Evolutionary conservation across 2,329 filamentous ascomycete genomes (phyloP), one percentile per base, ranked within the genome.

Genomic region (Trichophyton verrucosum): DNA sequence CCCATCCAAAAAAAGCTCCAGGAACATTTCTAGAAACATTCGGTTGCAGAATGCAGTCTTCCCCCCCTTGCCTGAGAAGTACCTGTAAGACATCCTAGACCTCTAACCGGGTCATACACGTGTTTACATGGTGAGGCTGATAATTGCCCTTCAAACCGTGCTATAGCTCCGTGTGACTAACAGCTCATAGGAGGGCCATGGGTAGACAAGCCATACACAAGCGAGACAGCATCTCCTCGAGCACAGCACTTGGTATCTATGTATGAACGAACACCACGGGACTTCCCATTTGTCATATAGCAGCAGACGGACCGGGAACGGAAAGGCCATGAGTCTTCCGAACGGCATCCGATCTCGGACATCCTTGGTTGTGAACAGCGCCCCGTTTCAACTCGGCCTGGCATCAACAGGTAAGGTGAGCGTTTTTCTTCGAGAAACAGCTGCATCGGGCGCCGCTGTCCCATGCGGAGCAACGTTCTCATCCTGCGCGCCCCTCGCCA

Each of bases 111-210:
- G 33, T 38, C 27, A 55, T 36, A 55, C 51, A 55, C 51, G 27
- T 55, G 49, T 30, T 53, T 53, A 53, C 49, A 53, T 27, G 51
- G 51, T 55, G 51, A 55, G 51, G 51, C 51, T 55, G 51, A 55
- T 36, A 55, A 55, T n/a, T 3, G 51, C 27, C 24, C 15, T 55
- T 55, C 27, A 13, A 55, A 17, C 51, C n/a, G 51, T 36, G 24
- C 30, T 55, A 36, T 55, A 20, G n/a, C 17, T 33, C 6, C 8
- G 51, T 55, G 27, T 36, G 51, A 55, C 30, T 9, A 55, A 9
- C 22, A 27, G 22, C 5, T 15, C 47, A n/a, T n/a, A 13, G n/a
- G 40, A n/a, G 40, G 6, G 27, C 27, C 27, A 30, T 17, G 40
- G 15, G 5, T 36, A 55, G 51, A 36, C 27, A 38, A 20, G 49